These are phyloP conservation scores for Paraphoma chrysanthemicola DNA, from an alignment of 2,329 filamentous ascomycete genomes.

Conservation along the genomic window DNA sequence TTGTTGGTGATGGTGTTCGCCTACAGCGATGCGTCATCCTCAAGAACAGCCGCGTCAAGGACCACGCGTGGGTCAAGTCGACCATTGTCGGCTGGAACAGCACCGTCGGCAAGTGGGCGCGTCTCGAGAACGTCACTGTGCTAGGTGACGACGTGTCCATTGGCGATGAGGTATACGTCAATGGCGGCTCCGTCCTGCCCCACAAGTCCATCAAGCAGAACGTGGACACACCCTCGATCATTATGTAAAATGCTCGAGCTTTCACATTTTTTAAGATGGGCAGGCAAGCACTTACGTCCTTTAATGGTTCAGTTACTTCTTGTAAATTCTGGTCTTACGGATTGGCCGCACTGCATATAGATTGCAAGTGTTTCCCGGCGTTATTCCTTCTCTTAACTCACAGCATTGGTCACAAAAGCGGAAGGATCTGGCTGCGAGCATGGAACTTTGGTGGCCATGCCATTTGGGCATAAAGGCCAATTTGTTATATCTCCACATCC, in stretches of 20 bases:
- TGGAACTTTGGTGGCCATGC: slow-evolving; percentile 5
- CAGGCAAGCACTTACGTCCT: neutral
- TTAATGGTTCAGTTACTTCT: slow-evolving; percentile 42
- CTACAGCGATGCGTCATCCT: slow-evolving; percentile 92
- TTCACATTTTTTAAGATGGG: slow-evolving; percentile 23
- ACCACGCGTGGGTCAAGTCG: slow-evolving; percentile 98
- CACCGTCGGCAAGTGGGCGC: slow-evolving; percentile 92
- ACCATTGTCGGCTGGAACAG: slow-evolving; percentile 99
- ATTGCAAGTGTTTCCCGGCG: slow-evolving; percentile 14
- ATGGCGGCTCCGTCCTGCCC: slow-evolving; percentile 91
- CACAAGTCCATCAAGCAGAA: slow-evolving; percentile 99
- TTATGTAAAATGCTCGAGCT: slow-evolving; percentile 49
- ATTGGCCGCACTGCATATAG: slow-evolving; percentile 17
- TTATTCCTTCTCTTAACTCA: slow-evolving; percentile 16
- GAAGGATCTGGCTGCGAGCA: slow-evolving; percentile 12
- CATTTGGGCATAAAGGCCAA: neutral
- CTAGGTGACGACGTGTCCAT: slow-evolving; percentile 97
- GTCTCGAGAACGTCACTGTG: slow-evolving; percentile 97
- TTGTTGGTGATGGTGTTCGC: slow-evolving; percentile 91
- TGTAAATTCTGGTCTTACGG: slow-evolving; percentile 39
- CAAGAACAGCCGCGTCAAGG: slow-evolving; percentile 91
- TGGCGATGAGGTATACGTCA: slow-evolving; percentile 98
- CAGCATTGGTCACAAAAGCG: slow-evolving; percentile 23
- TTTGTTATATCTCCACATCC: neutral
- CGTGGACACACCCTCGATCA: slow-evolving; percentile 70